Evolutionary conservation across 805 yeast species (phyloP), one percentile per base, ranked within the genome.

Genomic region (Candida chilensis): DNA sequence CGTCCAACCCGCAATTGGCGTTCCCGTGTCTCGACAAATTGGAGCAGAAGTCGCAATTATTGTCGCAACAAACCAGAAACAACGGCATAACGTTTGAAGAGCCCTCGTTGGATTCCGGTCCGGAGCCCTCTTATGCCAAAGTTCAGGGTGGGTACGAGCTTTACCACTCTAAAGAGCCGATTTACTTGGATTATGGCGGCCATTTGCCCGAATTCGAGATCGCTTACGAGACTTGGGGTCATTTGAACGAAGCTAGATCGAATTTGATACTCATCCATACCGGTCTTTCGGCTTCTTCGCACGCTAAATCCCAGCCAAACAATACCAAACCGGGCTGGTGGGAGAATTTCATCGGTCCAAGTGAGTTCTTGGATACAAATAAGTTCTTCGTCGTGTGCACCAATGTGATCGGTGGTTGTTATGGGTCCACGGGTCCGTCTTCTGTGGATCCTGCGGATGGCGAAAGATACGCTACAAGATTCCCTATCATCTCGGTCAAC

Each of bases 151-250:
- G 94, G 2, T 86, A 76, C 44, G 64, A 81, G 34, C 44, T 67
- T 2, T 86, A 53, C 50, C 57, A 60, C 29, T 67, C 77, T 7
- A 33, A 57, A 3, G 55, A 70, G 16, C 88, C 90, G 0, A 55
- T 86, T 2, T 72, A 72, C 35, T 65, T 86, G 11, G 96, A 88
- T 47, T 74, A 79, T 49, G 96, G 96, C 10, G 92, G 88, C 1
- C 64, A 57, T 38, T 57, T 88, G 20, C 84, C 85, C 2, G 73
- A 70, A 37, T 84, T 71, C 42, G 75, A 82, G 41, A 64, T 88
- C n/a, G 96, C 96, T 0, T 88, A 83, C 56, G 96, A 88, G 52
- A 73, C 88, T 3, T 88, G 96, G 96, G 96, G 96, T 2, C 41
- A 48, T 5, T 61, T 88, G 38, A 81, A 83, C 39, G 49, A 56